Evolutionary conservation across 2,329 filamentous ascomycete genomes (phyloP).

Genomic region (Penicillium sp.): DNA sequence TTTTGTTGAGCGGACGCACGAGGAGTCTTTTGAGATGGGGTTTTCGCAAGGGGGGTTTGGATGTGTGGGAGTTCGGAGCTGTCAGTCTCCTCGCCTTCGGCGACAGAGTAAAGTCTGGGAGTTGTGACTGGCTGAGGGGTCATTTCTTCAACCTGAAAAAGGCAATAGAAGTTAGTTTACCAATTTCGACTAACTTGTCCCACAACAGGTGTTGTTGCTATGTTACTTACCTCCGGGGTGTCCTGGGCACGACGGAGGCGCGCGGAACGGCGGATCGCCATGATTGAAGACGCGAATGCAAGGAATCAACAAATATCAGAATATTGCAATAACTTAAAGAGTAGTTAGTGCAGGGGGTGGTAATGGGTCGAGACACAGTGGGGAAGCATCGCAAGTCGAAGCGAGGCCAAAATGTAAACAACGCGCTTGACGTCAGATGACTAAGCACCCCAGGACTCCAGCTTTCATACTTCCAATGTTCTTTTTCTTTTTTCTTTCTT

Average conservation of each 20-base stretch:
- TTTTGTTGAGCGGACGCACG: conserved; percentile 25
- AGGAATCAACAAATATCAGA: background rate
- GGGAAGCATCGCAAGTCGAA: background rate
- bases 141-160: conserved; percentile 19
- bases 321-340: background rate
- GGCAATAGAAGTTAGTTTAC: conserved; percentile 6
- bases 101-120: conserved; percentile 42
- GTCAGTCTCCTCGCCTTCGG: conserved; percentile 47
- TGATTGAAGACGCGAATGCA: conserved; percentile 14
- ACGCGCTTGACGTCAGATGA: conserved; percentile 10
- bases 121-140: conserved; percentile 17
- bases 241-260: conserved; percentile 33
- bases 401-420: conserved; percentile 6
- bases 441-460: background rate
- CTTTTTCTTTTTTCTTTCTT: no score
- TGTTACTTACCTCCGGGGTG: conserved; percentile 32
- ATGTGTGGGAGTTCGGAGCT: conserved; percentile 26
- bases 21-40: conserved; percentile 25
- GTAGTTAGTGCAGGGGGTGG: background rate
- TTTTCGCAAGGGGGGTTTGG: conserved; percentile 25
- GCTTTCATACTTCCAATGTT: background rate
- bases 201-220: conserved; percentile 11
- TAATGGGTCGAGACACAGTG: background rate
- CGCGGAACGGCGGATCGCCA: conserved; percentile 42
- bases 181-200: conserved; percentile 1